Evolutionary conservation across 163 green algal species (phyloP).

Genomic region (Scenedesmus sp.): DNA sequence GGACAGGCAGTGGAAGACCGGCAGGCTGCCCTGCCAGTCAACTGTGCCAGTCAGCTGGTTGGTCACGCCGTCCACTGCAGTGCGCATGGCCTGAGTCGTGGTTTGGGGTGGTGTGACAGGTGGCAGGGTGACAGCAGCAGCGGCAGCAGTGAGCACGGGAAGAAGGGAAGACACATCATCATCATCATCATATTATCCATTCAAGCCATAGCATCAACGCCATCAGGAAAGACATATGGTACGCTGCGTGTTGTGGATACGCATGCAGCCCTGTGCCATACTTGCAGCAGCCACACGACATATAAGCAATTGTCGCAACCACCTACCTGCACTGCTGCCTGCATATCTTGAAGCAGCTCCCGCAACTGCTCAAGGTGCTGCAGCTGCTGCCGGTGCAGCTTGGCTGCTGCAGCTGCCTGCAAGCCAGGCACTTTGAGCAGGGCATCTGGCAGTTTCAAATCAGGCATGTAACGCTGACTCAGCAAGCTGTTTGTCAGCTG

Average conservation of each 20-base stretch:
- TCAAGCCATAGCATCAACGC: background rate
- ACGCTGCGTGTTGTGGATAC: background rate
- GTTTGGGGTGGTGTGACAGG: too few relatives aligned
- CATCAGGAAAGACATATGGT: too few relatives aligned
- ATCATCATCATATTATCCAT: background rate
- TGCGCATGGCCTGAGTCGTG: background rate
- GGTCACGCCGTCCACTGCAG: background rate
- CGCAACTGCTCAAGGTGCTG: slow-evolving; percentile 13
- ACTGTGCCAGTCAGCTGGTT: background rate
- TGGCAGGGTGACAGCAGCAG: background rate
- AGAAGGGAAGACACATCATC: background rate
- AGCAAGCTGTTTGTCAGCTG: slow-evolving; percentile 42
- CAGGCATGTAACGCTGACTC: slow-evolving; percentile 19
- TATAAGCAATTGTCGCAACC: too few relatives aligned
- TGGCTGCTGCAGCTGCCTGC: slow-evolving; percentile 24
- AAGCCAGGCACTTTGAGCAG: slow-evolving; percentile 16
- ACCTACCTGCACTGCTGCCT: slow-evolving; percentile 32
- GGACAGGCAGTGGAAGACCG: slow-evolving; percentile 25
- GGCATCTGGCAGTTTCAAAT: slow-evolving; percentile 8
- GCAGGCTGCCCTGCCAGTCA: background rate
- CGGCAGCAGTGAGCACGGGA: background rate
- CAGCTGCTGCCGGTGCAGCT: slow-evolving; percentile 40
- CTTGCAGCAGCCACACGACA: too few relatives aligned
- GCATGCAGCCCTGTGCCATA: too few relatives aligned
- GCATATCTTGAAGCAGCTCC: background rate